These are phyloP conservation scores for Diplodia corticola DNA, from an alignment of 2,329 filamentous ascomycete genomes.

Conservation along the genomic window DNA sequence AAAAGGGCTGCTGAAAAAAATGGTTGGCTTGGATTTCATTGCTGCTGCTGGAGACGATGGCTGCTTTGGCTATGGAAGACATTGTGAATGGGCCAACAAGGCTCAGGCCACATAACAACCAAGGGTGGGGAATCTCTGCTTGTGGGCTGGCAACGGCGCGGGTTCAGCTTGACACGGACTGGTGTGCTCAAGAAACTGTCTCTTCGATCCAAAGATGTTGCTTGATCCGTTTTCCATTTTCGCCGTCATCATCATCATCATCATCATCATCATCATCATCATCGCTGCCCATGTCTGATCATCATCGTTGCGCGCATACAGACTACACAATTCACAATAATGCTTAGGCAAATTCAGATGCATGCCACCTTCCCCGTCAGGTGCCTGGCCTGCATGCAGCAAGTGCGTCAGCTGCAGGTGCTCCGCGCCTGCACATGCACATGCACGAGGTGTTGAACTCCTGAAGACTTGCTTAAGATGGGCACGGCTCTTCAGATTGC, in stretches of 20 bases:
- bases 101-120: not conserved
- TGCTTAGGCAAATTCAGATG: not conserved
- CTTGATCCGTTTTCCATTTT: not conserved
- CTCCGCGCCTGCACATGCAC: not conserved
- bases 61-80: constrained; percentile 9
- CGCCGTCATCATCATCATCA: not conserved
- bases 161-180: constrained; percentile 8
- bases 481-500: not conserved
- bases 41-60: constrained; percentile 2
- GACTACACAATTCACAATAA: not conserved
- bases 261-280: not conserved
- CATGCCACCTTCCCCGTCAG: not conserved
- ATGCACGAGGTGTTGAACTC: not conserved
- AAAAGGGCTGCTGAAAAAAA: constrained; percentile 12
- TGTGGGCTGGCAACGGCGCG: not conserved
- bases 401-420: not conserved
- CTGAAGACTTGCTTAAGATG: not conserved
- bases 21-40: constrained; percentile 13
- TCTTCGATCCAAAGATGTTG: constrained; percentile 4
- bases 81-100: not conserved
- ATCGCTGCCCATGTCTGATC: not conserved
- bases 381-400: not conserved
- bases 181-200: constrained; percentile 17
- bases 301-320: not conserved
- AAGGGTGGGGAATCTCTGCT: constrained; percentile 2